Evolutionary conservation across 2,329 filamentous ascomycete genomes (phyloP), one percentile per base, ranked within the genome.

Genomic region (Colletotrichum trifolii): DNA sequence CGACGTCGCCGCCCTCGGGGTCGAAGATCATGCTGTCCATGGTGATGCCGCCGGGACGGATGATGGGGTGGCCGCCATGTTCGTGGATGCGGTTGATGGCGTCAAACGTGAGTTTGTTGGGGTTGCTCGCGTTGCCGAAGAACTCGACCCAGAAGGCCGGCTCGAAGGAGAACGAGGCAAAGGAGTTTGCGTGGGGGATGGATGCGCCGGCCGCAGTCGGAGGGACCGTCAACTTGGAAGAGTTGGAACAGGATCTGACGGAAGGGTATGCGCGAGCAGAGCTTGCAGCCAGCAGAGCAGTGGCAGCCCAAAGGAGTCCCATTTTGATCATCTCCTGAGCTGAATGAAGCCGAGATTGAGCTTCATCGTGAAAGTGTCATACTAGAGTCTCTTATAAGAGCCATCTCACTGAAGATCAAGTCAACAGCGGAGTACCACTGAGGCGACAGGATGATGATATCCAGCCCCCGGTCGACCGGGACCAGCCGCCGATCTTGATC

Each of bases 21-120:
- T 69, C 68, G 4, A 68, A 69, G 7, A 69, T 40, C 54, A 69
- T 58, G 42, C 68, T 69, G 53, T 69, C 68, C 67, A 69, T 69
- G 34, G 68, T 64, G 49, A 69, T 69, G 11, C 68, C 68, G 5
- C 68, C 68, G 6, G 68, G 67, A 2, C 68, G 64, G 25, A 69
- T 58, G 7, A 69, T 40, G 2, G 68, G 67, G 6, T 53, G 52
- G 6, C 56, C 57, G 2, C 68, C 68, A 53, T 64, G 61, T 2
- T 69, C 62, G 6, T 67, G 63, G 12, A 69, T 57, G 0, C 62
- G 68, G 1, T 54, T 43, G n/a, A 69, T 45, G 2, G 64, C 39
- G 6, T 53, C 59, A 45, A 69, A 60, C 6, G 68, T 67, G 11
- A 69, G 61, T 4, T 66, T 47, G 15, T 69, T 69, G 7, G 67